These are phyloP conservation scores for Prunus persica DNA, from an alignment of 306 rosid species.

Conservation along the genomic window Prunus_persica_NCBIv2 NC_034015.1:17826001-17826500, in stretches of 20 bases:
- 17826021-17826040: neutral
- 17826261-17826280: slow-evolving; percentile 4
- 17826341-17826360: slow-evolving; percentile 30
- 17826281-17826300: neutral
- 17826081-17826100: neutral
- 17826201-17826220: neutral
- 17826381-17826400: slow-evolving; percentile 62
- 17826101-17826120: neutral
- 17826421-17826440: slow-evolving; percentile 37
- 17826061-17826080: neutral
- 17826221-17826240: neutral
- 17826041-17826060: neutral
- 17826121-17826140: no score
- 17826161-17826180: neutral
- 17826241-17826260: slow-evolving; percentile 5
- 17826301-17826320: slow-evolving; percentile 17
- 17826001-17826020: neutral
- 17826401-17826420: slow-evolving; percentile 34
- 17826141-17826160: no score
- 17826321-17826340: slow-evolving; percentile 26
- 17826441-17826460: slow-evolving; percentile 32
- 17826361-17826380: slow-evolving; percentile 32
- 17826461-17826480: slow-evolving; percentile 38
- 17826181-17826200: neutral
- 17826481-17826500: neutral